Percentiles rank a stretch among this genome's conserved stretches.
These are phyloP conservation scores for Pseudotsuga menziesii DNA, from an alignment of 75 land plant genomes.

Conservation along the genomic window DNA sequence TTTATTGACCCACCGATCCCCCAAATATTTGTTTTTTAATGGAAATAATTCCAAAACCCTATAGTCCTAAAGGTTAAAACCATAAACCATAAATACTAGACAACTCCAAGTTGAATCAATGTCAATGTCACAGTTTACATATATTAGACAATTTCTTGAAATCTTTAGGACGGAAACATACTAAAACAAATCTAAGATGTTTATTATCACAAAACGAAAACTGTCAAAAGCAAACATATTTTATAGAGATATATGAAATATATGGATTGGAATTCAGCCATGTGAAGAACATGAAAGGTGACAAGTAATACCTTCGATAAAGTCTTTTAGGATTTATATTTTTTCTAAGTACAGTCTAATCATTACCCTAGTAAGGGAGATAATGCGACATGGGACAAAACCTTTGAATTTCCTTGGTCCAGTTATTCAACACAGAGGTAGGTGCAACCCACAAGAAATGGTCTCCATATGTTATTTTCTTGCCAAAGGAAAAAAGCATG, in stretches of 20 bases:
- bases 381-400: conserved; percentile 91
- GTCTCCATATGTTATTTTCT: conserved; percentile 99
- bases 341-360: conserved; percentile 76
- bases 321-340: conserved; percentile 87
- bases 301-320: conserved; percentile 59
- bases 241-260: neutral
- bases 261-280: neutral
- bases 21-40: too few relatives aligned
- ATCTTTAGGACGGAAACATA: too few relatives aligned
- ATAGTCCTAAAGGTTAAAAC: too few relatives aligned
- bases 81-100: too few relatives aligned
- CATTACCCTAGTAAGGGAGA: conserved; percentile 96
- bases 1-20: too few relatives aligned
- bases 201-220: neutral
- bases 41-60: too few relatives aligned
- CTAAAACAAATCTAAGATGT: neutral
- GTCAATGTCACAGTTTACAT: too few relatives aligned
- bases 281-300: neutral
- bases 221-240: neutral
- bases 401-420: conserved; percentile 95
- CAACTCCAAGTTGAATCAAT: too few relatives aligned
- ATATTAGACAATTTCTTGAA: too few relatives aligned
- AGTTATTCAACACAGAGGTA: conserved; percentile 91
- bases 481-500: conserved; percentile 9
- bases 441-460: conserved; percentile 98